Conservation (phyloP, 768 basidiomycete species). For the Panus rudis region DNA sequence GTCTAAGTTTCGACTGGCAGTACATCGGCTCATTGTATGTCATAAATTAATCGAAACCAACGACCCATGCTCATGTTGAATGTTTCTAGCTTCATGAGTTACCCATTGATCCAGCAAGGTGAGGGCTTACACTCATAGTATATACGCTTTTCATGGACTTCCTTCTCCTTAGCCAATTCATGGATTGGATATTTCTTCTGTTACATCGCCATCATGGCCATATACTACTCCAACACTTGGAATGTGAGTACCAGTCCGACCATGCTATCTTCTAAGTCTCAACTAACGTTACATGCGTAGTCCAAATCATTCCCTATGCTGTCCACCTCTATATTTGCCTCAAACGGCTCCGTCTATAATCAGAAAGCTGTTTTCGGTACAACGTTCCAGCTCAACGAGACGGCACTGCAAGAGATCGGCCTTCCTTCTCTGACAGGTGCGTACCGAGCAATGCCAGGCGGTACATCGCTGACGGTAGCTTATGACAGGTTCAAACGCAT, state of each 20-base stretch:
- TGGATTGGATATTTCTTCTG: constrained; percentile 49
- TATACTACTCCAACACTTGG: constrained; percentile 62
- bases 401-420: constrained; percentile 42
- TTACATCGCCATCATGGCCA: constrained; percentile 44
- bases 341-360: constrained; percentile 48
- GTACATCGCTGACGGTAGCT: not conserved
- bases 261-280: too few relatives aligned
- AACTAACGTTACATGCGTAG: constrained; percentile 26
- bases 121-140: constrained; percentile 1
- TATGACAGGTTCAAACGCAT: constrained; percentile 40
- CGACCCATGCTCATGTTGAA: not conserved
- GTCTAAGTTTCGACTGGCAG: constrained; percentile 64
- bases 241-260: constrained; percentile 42
- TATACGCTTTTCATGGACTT: too few relatives aligned
- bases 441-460: not conserved
- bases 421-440: constrained; percentile 27
- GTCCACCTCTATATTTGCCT: constrained; percentile 49
- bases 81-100: constrained; percentile 34
- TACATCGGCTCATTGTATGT: constrained; percentile 42
- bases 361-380: constrained; percentile 47
- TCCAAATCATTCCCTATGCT: constrained; percentile 52
- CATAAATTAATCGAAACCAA: not conserved
- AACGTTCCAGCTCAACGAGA: constrained; percentile 45
- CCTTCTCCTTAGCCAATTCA: constrained; percentile 40
- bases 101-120: constrained; percentile 53